Base-by-base conservation (phyloP, 352 stramenopile species). In the Pythium grandisporangium region DNA sequence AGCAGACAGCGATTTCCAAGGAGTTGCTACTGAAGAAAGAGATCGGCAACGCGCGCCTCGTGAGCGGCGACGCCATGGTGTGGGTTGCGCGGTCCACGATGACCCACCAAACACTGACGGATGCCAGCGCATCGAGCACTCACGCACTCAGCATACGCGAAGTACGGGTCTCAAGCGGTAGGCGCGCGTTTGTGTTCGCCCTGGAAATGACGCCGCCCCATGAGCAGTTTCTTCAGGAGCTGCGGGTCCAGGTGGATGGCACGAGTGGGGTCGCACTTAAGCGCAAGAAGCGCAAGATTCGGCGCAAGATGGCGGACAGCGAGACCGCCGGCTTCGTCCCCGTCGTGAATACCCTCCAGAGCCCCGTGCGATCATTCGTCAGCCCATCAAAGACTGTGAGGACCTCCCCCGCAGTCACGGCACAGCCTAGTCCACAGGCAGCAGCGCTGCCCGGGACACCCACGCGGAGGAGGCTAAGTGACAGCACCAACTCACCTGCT, bases 221-320 rank as follows among this genome's bases (percentile, higher is more conserved):
- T 41, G 80, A 76, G 36, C 48, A 68, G 23, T 92, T 92, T 33
- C 61, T 83, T n/a, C 23, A 47, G 0, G 65, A 88, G 5, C 48
- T 92, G 1, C 82, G 81, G 22, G 51, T 65, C 11, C 79, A 92
- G 25, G 68, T 84, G 16, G 73, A 84, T 4, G 75, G 71, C 33
- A 71, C 83, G 20, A 37, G 45, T 0, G 61, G 58, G 0, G 38
- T 77, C 13, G 70, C 82, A 27, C 50, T 80, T 22, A 68, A 63
- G 37, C 68, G 66, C 35, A 89, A 85, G 54, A 87, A 82, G 58
- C 70, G 76, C 35, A 88, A 91, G 63, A 84, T 91, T 48, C 70
- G 75, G 25, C 78, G 79, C 24, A 58, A 84, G 37, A 43, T 91
- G 13, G 53, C 19, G 6, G 46, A 60, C 24, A 75, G 38, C 30